Percentiles rank a stretch among this genome's conserved stretches.
phyloP scores from a whole-genome alignment of 1,284 basidiomycete species.

The Jaminaea rosea region DNA sequence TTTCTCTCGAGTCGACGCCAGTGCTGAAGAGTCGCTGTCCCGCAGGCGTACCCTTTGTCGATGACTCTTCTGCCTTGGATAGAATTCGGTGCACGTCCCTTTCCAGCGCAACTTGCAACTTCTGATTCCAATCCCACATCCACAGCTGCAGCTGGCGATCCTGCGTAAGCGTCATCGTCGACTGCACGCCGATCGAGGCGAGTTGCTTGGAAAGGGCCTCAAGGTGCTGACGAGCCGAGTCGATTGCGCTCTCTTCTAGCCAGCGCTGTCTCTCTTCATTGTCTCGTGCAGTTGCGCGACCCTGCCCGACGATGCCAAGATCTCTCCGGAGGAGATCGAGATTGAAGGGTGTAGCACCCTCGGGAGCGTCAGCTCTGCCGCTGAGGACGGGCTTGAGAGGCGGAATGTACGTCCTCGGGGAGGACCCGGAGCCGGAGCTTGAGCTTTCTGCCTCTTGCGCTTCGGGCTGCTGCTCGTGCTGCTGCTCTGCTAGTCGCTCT shows the following conservation, averaged over 20 bases:
- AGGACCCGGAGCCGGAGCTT: too few relatives aligned
- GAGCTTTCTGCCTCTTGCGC: too few relatives aligned
- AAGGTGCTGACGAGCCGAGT: constrained; percentile 38
- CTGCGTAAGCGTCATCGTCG: constrained; percentile 19
- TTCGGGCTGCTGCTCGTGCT: neutral
- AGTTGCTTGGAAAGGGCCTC: constrained; percentile 29
- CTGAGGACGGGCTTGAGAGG: too few relatives aligned
- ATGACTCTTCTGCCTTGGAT: neutral
- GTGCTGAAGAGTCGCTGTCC: neutral
- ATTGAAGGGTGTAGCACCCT: constrained; percentile 34
- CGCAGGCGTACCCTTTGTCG: neutral
- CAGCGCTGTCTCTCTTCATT: constrained; percentile 42
- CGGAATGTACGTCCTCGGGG: too few relatives aligned
- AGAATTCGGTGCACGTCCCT: constrained; percentile 21
- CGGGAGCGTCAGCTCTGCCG: neutral
- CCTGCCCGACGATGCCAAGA: constrained; percentile 32
- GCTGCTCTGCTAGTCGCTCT: neutral
- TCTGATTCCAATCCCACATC: constrained; percentile 46
- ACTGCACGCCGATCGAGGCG: constrained; percentile 30
- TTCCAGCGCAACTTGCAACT: constrained; percentile 21
- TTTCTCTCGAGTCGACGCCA: constrained; percentile 5
- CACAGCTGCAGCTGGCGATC: constrained; percentile 35
- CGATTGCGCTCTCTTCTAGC: constrained; percentile 42
- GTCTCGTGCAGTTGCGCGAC: constrained; percentile 22
- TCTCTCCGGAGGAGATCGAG: constrained; percentile 33